Evolutionary conservation across 2,329 filamentous ascomycete species (phyloP).

Genomic region (Aspergillus brunneoviolaceus): DNA sequence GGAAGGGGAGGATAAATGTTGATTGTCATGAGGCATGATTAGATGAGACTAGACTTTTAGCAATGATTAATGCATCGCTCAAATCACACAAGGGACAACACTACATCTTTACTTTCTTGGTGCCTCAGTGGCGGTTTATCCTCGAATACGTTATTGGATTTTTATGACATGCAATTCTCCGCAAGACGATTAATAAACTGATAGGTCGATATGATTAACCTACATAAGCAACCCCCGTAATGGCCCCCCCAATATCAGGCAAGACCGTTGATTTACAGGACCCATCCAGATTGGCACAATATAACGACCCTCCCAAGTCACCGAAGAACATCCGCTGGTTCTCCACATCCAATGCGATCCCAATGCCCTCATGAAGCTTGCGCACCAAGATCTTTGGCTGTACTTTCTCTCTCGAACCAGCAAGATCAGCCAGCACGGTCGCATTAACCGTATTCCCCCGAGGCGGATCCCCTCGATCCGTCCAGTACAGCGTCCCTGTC

Average conservation of each 20-base stretch:
- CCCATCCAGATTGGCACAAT: conserved; percentile 12
- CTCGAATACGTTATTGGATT: too few species aligned
- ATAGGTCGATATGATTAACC: too few species aligned
- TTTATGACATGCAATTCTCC: too few species aligned
- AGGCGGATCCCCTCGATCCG: conserved; percentile 59
- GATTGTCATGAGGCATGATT: neutral
- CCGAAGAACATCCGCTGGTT: conserved; percentile 12
- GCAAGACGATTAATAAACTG: too few species aligned
- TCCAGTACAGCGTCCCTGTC: conserved; percentile 55
- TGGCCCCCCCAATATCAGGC: conserved; percentile 5
- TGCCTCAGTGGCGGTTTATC: too few species aligned
- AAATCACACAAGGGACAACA: too few species aligned
- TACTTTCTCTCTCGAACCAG: neutral
- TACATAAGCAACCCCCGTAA: too few species aligned
- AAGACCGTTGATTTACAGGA: conserved; percentile 12
- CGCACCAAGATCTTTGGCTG: conserved; percentile 12
- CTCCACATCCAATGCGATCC: conserved; percentile 8
- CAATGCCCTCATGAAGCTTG: conserved; percentile 16
- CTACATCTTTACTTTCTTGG: too few species aligned
- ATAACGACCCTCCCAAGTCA: conserved; percentile 14
- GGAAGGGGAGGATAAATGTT: neutral
- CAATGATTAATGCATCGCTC: neutral
- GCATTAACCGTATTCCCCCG: conserved; percentile 55
- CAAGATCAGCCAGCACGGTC: conserved; percentile 12
- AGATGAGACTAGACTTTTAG: neutral